Evolutionary conservation across 768 basidiomycete genomes (phyloP), one percentile per base, ranked within the genome.

Genomic region (Hemileccinum rubropunctum): DNA sequence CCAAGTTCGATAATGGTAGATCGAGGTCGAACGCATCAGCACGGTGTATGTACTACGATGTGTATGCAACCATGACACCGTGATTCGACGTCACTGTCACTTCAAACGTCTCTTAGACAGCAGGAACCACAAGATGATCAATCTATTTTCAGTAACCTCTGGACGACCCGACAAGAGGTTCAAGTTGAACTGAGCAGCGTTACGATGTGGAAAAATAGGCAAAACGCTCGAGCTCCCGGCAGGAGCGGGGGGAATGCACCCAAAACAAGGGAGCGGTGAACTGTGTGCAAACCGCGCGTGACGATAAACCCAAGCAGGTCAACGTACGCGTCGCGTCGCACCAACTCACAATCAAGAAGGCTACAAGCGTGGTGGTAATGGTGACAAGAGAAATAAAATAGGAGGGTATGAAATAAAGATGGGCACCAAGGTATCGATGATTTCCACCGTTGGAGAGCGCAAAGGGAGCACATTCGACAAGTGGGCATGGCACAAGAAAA

Each of bases 161-260:
- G 28, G 6, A 23, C 23, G 6, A 30, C 28, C 28, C 28, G 28
- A 30, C 28, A 30, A 9, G 28, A 8, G 28, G 2, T 30, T 30
- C 28, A 30, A 9, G 28, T 30, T 30, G 28, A 47, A 41, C 37
- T 54, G 32, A 15, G 23, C 23, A 23, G 23, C 3, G 23, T 23
- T 23, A 17, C 23, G 42, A 47, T 27, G 18, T 32, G 30, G 34
- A 47, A 45, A 36, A 46, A 50, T 42, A 61, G 37, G 36, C n/a
- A 45, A 52, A 52, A 30, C 46, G 43, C 56, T 62, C 60, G 23
- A 58, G 57, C 60, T 52, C 60, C 53, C 26, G 60, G 60, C 60
- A 41, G 37, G 52, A 45, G 51, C 26, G 26, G 32, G 28, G 15
- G 26, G 10, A 5, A 23, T 21, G 15, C n/a, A 32, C 10, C 20